Evolutionary conservation across 768 basidiomycete genomes (phyloP).

Genomic region (Cantharellus anzutake): DNA sequence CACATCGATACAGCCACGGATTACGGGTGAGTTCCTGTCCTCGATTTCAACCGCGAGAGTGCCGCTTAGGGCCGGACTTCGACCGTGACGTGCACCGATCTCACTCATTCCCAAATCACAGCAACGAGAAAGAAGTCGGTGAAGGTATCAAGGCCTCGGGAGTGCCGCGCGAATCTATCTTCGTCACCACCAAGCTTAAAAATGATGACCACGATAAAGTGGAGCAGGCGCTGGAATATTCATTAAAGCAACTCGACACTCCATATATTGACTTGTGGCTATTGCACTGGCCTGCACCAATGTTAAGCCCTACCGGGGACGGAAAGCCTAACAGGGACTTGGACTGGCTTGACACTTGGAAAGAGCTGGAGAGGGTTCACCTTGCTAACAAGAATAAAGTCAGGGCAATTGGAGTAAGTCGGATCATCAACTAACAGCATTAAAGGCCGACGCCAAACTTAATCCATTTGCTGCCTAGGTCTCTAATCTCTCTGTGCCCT

Average conservation of each 20-base stretch:
- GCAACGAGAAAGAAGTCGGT: constrained; percentile 46
- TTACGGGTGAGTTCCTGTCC: constrained; percentile 49
- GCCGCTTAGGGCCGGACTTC: neutral
- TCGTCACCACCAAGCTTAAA: constrained; percentile 9
- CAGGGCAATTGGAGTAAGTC: constrained; percentile 15
- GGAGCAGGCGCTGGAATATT: constrained; percentile 2
- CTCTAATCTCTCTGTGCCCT: constrained; percentile 61
- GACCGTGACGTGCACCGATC: neutral
- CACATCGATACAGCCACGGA: constrained; percentile 28
- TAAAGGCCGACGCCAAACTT: neutral
- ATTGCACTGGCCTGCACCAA: constrained; percentile 6
- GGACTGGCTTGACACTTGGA: constrained; percentile 62
- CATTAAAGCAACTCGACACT: constrained; percentile 7
- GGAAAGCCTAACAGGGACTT: constrained; percentile 11
- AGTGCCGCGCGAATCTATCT: constrained; percentile 5
- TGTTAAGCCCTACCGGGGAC: constrained; percentile 8
- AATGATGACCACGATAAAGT: constrained; percentile 6
- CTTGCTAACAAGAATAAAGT: constrained; percentile 41
- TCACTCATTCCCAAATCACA: constrained; percentile 13
- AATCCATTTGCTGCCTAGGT: constrained; percentile 22
- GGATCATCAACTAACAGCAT: constrained; percentile 4
- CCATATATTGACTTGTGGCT: constrained; percentile 5
- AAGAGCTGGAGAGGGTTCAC: constrained; percentile 50
- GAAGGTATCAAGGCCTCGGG: constrained; percentile 5
- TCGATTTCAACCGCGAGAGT: neutral